These are phyloP conservation scores for Phycomyces blakesleeanus DNA, from an alignment of 192 early-diverging fungal genomes.

Conservation along the genomic window DNA sequence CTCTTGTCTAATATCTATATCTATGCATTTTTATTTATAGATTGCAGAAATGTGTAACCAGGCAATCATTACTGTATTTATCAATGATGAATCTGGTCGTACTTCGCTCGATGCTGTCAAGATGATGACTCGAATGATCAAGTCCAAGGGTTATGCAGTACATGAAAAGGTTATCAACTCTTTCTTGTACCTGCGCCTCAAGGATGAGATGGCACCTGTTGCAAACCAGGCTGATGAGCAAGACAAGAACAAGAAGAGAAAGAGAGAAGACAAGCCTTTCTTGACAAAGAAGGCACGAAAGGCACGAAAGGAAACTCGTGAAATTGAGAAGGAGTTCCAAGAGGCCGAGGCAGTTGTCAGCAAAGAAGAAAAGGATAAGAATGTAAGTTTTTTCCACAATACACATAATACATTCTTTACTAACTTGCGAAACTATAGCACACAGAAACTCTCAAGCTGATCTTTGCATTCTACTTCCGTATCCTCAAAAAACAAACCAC, in stretches of 20 bases:
- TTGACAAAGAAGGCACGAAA: constrained; percentile 71
- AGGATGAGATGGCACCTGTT: constrained; percentile 68
- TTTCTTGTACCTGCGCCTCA: constrained; percentile 79
- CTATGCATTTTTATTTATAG: too few relatives aligned
- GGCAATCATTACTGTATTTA: constrained; percentile 75
- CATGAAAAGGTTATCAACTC: constrained; percentile 64
- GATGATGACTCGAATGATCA: constrained; percentile 81
- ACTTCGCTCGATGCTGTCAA: constrained; percentile 82
- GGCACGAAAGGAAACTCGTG: constrained; percentile 62
- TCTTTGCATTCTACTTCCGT: constrained; percentile 93
- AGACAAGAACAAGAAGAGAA: constrained; percentile 46
- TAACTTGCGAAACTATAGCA: constrained; percentile 55
- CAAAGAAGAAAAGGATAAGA: constrained; percentile 75
- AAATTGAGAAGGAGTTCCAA: constrained; percentile 76
- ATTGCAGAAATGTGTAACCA: constrained; percentile 72
- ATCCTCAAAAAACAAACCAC: constrained; percentile 82
- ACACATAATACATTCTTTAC: constrained; percentile 2
- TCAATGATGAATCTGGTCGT: constrained; percentile 83
- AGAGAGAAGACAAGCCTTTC: constrained; percentile 53
- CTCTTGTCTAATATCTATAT: too few relatives aligned
- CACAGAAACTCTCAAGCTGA: constrained; percentile 89
- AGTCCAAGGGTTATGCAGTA: constrained; percentile 74
- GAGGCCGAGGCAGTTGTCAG: constrained; percentile 89
- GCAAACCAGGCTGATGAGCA: constrained; percentile 47
- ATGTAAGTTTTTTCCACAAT: constrained; percentile 37